phyloP scores from a whole-genome alignment of 2,329 filamentous ascomycete species.

The Cordyceps pruinosa region DNA sequence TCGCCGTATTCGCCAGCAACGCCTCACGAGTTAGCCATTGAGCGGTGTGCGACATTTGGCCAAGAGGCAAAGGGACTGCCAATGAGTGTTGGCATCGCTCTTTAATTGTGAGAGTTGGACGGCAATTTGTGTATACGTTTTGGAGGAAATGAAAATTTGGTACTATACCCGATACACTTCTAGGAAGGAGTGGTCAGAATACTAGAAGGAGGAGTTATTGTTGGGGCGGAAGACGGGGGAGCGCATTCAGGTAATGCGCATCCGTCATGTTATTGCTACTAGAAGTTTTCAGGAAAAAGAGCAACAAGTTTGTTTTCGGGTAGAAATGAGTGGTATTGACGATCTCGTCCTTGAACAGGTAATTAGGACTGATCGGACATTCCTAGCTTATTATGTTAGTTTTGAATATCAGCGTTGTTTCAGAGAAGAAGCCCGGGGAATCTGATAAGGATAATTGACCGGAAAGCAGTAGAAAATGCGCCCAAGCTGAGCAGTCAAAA shows the following conservation, averaged over 20 bases:
- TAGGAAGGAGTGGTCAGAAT: not conserved
- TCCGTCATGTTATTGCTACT: not conserved
- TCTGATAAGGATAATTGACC: too few species aligned
- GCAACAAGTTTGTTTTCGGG: not conserved
- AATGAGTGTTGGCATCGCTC: conserved; percentile 23
- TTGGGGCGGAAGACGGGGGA: not conserved
- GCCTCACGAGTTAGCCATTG: conserved; percentile 33
- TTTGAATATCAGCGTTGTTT: conserved; percentile 12
- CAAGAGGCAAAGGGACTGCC: conserved; percentile 16
- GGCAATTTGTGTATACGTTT: not conserved
- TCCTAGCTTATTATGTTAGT: not conserved
- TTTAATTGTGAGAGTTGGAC: conserved; percentile 15
- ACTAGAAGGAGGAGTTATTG: not conserved
- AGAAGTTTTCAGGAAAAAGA: not conserved
- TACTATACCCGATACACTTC: conserved; percentile 8
- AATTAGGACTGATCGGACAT: conserved; percentile 11
- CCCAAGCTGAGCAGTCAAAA: conserved; percentile 20
- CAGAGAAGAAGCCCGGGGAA: too few species aligned
- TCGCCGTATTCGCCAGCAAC: conserved; percentile 42
- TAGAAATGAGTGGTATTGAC: not conserved
- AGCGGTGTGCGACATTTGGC: conserved; percentile 27
- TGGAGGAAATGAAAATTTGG: not conserved
- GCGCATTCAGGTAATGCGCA: conserved; percentile 8
- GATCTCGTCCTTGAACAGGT: conserved; percentile 5
- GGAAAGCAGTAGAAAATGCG: too few species aligned